These are phyloP conservation scores for Dalbergia cochinchinensis DNA, from an alignment of 306 rosid genomes.

Conservation along the genomic window DNA sequence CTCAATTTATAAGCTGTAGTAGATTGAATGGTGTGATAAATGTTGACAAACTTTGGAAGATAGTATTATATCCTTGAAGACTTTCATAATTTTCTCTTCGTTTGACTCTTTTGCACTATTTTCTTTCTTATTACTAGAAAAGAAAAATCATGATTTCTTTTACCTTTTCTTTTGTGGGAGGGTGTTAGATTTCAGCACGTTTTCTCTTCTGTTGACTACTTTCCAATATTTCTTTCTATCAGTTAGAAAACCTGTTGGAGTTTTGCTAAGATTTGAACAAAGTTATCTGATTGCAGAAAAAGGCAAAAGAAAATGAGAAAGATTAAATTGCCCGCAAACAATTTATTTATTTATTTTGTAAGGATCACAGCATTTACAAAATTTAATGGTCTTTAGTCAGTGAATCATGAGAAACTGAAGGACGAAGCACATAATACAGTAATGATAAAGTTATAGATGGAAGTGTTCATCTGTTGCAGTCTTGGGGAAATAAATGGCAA, in stretches of 20 bases:
- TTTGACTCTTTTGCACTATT: background rate
- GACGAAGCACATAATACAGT: conserved; percentile 10
- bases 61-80: conserved; percentile 16
- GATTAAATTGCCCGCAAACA: background rate
- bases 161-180: background rate
- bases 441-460: background rate
- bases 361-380: conserved; percentile 28
- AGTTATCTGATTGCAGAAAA: background rate
- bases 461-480: conserved; percentile 17
- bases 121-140: conserved; percentile 11
- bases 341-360: background rate
- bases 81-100: conserved; percentile 35
- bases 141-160: background rate
- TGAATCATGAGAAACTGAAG: conserved; percentile 7
- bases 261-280: background rate
- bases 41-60: background rate
- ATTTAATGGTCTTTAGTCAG: background rate
- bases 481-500: conserved; percentile 24
- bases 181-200: conserved; percentile 21
- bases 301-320: background rate
- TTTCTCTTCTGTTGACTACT: conserved; percentile 2
- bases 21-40: conserved; percentile 25
- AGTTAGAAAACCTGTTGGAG: background rate
- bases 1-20: conserved; percentile 27
- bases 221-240: background rate